Evolutionary conservation across 768 basidiomycete genomes (phyloP).

Genomic region (Suillus subalutaceus): DNA sequence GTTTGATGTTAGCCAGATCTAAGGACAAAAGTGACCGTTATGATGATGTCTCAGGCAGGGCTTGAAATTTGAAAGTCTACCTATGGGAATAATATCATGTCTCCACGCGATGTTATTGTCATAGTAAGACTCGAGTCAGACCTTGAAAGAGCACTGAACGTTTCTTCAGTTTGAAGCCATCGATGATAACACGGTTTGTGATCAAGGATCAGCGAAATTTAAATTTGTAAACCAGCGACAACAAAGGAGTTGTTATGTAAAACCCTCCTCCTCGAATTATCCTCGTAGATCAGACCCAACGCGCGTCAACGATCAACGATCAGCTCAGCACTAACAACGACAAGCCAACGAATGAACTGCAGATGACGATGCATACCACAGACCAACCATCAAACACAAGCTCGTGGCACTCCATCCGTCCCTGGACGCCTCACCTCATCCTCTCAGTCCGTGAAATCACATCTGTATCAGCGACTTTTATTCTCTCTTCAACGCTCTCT

Average conservation of each 20-base stretch:
- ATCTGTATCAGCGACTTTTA: slow-evolving; percentile 76
- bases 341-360: background rate
- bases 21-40: background rate
- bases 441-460: slow-evolving; percentile 80
- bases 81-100: background rate
- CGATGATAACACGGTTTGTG: background rate
- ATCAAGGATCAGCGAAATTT: background rate
- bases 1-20: background rate
- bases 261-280: background rate
- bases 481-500: slow-evolving; percentile 56
- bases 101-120: background rate
- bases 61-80: background rate
- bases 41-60: background rate
- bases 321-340: background rate
- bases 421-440: slow-evolving; percentile 73
- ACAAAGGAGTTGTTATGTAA: background rate
- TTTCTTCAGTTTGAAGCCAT: background rate
- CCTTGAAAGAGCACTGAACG: background rate
- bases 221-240: background rate
- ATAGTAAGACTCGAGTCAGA: background rate
- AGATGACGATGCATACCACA: slow-evolving; percentile 21
- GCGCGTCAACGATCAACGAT: background rate
- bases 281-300: background rate
- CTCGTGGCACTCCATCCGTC: slow-evolving; percentile 74
- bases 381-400: slow-evolving; percentile 22